Base-by-base conservation (phyloP, 805 yeast species). In the Priceomyces carsonii region DNA sequence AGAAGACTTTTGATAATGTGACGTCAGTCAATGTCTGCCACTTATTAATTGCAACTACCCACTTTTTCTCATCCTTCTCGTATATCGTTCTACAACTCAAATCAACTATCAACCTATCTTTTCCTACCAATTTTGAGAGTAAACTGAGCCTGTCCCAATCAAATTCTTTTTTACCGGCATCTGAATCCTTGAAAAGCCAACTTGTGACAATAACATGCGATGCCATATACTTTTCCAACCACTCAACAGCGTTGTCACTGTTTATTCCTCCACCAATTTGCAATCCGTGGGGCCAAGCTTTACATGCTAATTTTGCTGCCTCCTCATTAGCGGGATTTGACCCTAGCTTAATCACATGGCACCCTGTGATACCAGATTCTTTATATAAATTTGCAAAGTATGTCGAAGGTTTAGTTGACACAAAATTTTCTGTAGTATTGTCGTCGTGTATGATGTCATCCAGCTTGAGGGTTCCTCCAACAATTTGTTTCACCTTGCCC, bases 1-100 rank as follows among this genome's bases (percentile, higher is more conserved):
- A 73, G 18, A 84, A 73, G 17, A 73, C 75, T 32, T 59, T 56
- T 32, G 67, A 68, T 35, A 93, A 66, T 36, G 64, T 73, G 29
- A 80, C 71, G 25, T 73, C 72, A 0, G 99, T 93, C 18, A 90
- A 61, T 0, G 90, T 85, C 57, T 90, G 97, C 99, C 99, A 93
- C 60, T 89, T 85, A 62, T 93, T 90, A 80, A 89, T 93, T 2
- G 98, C 96, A n/a, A 93, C 99, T 22, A 83, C 74, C 99, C 99
- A 93, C 29, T 68, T 58, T 1, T 34, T 52, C 42, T 30, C 37
- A 8, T 43, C 53, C 3, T 52, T 49, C 4, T 51, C 44, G 5
- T 52, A 53, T 6, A 36, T 35, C 12, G 53, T 54, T 40, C 95
- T 74, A 58, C 98, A 91, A 56, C 96, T 87, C 50, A 93, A 70